phyloP scores from a whole-genome alignment of 2,329 filamentous ascomycete species.

The Colletotrichum tropicicola region DNA sequence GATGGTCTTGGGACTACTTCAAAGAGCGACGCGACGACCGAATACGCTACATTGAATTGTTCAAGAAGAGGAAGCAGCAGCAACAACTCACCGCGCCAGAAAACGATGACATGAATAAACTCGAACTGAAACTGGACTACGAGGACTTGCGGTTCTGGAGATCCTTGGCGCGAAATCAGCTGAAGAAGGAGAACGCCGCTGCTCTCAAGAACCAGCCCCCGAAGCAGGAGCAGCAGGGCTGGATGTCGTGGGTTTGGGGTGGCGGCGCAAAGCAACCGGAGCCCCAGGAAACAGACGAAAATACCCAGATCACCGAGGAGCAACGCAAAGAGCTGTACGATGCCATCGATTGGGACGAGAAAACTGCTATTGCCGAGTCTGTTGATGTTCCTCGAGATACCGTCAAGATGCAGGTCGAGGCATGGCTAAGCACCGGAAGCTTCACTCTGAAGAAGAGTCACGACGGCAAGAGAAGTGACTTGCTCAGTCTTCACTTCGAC shows the following conservation, averaged over 20 bases:
- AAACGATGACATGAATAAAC: conserved; percentile 72
- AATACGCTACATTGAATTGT: conserved; percentile 87
- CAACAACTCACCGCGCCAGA: conserved; percentile 78
- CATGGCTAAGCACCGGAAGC: conserved; percentile 93
- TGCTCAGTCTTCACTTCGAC: conserved; percentile 93
- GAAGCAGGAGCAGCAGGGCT: conserved; percentile 78
- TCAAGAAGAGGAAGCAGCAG: conserved; percentile 90
- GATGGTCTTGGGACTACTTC: conserved; percentile 97
- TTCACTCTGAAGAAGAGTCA: conserved; percentile 92
- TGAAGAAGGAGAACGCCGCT: conserved; percentile 93
- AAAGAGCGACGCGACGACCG: conserved; percentile 91
- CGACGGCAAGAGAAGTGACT: conserved; percentile 79
- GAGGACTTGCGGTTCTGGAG: conserved; percentile 98
- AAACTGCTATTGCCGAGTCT: conserved; percentile 85
- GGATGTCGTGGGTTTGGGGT: conserved; percentile 88
- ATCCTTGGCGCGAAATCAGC: conserved; percentile 89
- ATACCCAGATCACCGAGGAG: conserved; percentile 91
- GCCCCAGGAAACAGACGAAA: conserved; percentile 71
- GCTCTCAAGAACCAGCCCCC: conserved; percentile 73
- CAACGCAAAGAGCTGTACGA: conserved; percentile 97
- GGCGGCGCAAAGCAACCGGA: conserved; percentile 73
- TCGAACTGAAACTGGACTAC: conserved; percentile 91
- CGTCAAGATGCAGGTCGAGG: conserved; percentile 91
- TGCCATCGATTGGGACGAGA: conserved; percentile 98
- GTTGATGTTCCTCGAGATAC: conserved; percentile 92